These are phyloP conservation scores for Podospora pseudopauciseta DNA, from an alignment of 495 filamentous ascomycete species.

Conservation along the genomic window DNA sequence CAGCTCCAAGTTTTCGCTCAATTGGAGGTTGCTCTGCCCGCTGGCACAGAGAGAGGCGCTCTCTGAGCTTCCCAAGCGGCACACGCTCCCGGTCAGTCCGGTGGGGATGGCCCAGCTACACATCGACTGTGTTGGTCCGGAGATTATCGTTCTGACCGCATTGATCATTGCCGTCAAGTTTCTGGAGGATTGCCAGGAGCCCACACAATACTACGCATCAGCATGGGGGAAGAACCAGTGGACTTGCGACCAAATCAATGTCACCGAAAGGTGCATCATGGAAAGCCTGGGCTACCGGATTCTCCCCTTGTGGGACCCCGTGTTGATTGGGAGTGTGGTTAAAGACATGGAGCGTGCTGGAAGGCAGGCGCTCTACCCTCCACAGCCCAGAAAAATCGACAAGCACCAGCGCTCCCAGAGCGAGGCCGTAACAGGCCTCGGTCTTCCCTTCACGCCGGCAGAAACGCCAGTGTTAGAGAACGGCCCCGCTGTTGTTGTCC, in stretches of 20 bases:
- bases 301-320: constrained; percentile 47
- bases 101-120: constrained; percentile 35
- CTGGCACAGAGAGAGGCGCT: constrained; percentile 24
- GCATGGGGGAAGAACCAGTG: constrained; percentile 48
- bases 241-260: constrained; percentile 53
- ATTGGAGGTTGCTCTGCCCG: constrained; percentile 50
- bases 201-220: constrained; percentile 41
- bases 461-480: constrained; percentile 39
- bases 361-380: constrained; percentile 29
- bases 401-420: constrained; percentile 39
- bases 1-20: constrained; percentile 50
- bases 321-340: constrained; percentile 46
- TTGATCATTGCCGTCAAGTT: constrained; percentile 53
- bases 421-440: constrained; percentile 35
- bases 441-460: constrained; percentile 40
- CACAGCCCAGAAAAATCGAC: constrained; percentile 16
- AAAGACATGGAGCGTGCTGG: constrained; percentile 54
- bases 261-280: constrained; percentile 52
- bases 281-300: constrained; percentile 52
- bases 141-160: constrained; percentile 49
- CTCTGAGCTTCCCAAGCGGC: constrained; percentile 35
- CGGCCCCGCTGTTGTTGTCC: constrained; percentile 3
- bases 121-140: constrained; percentile 52
- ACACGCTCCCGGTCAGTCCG: constrained; percentile 42
- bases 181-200: constrained; percentile 46